Evolutionary conservation across 371 early-diverging fungal genomes (phyloP).

Genomic region (Mucor indicus): DNA sequence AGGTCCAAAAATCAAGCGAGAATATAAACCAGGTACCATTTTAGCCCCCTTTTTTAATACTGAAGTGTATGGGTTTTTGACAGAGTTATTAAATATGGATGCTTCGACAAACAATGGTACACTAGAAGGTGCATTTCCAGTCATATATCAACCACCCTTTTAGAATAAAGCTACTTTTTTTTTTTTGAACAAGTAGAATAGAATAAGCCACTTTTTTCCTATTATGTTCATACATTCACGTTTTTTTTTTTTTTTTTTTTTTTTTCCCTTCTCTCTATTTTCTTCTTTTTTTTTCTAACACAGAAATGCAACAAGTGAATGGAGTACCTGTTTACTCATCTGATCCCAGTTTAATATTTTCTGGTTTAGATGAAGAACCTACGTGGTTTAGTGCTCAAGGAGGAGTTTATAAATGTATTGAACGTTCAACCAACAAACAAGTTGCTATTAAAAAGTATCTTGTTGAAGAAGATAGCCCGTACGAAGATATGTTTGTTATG

Average conservation of each 20-base stretch:
- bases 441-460: conserved; percentile 52
- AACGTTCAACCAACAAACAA: conserved; percentile 19
- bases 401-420: conserved; percentile 43
- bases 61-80: conserved; percentile 72
- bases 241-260: not conserved
- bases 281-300: not conserved
- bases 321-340: conserved; percentile 42
- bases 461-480: conserved; percentile 36
- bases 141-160: conserved; percentile 15
- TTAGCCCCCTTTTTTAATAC: conserved; percentile 65
- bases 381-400: conserved; percentile 55
- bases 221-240: no score
- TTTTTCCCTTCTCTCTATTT: not conserved
- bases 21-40: conserved; percentile 22
- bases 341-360: conserved; percentile 36
- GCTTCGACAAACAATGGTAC: conserved; percentile 76
- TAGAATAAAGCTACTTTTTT: no score
- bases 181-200: no score
- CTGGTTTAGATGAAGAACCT: conserved; percentile 40
- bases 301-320: conserved; percentile 46
- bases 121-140: conserved; percentile 19
- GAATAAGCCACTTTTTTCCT: no score
- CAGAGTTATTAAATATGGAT: conserved; percentile 57
- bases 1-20: conserved; percentile 66
- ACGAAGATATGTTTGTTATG: conserved; percentile 49